These are phyloP conservation scores for Mycosphaerella sp. DNA, from an alignment of 2,329 filamentous ascomycete genomes.

Conservation along the genomic window DNA sequence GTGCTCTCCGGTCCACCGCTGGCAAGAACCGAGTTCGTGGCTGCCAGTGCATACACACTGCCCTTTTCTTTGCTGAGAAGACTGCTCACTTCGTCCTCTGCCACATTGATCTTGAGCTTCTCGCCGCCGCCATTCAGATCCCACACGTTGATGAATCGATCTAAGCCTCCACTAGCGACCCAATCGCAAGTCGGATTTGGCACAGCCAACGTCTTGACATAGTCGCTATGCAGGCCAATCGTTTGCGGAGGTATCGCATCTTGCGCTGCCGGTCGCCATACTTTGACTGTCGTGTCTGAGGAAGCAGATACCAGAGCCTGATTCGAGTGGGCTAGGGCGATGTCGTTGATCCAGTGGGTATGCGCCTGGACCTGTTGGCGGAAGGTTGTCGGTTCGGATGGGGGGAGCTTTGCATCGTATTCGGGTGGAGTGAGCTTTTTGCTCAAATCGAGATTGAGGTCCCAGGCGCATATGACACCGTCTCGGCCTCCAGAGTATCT, in stretches of 20 bases:
- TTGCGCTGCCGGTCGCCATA: constrained; percentile 72
- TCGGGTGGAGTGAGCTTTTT: constrained; percentile 35
- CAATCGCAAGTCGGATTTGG: constrained; percentile 66
- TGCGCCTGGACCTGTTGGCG: constrained; percentile 68
- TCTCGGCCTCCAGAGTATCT: constrained; percentile 91
- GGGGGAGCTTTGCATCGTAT: constrained; percentile 31
- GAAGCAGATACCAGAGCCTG: constrained; percentile 79
- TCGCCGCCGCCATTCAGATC: constrained; percentile 84
- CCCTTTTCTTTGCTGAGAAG: constrained; percentile 75
- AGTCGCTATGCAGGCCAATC: constrained; percentile 90
- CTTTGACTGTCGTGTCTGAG: constrained; percentile 87
- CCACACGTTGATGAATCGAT: constrained; percentile 89
- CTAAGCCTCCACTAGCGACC: constrained; percentile 90
- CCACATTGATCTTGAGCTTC: constrained; percentile 76
- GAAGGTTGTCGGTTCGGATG: constrained; percentile 45
- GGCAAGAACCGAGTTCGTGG: constrained; percentile 72
- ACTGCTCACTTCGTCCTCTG: constrained; percentile 66
- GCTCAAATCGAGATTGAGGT: constrained; percentile 64
- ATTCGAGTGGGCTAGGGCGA: constrained; percentile 71
- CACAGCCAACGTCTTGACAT: constrained; percentile 87
- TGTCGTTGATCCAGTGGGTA: constrained; percentile 95
- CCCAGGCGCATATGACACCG: constrained; percentile 93
- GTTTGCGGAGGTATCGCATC: constrained; percentile 62
- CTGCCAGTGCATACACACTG: constrained; percentile 85
- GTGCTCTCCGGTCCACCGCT: constrained; percentile 92